Percentiles rank a stretch among this genome's conserved stretches.
These are phyloP conservation scores for Gardenia jasminoides DNA, from an alignment of 257 asterid species.

Conservation along the genomic window DNA sequence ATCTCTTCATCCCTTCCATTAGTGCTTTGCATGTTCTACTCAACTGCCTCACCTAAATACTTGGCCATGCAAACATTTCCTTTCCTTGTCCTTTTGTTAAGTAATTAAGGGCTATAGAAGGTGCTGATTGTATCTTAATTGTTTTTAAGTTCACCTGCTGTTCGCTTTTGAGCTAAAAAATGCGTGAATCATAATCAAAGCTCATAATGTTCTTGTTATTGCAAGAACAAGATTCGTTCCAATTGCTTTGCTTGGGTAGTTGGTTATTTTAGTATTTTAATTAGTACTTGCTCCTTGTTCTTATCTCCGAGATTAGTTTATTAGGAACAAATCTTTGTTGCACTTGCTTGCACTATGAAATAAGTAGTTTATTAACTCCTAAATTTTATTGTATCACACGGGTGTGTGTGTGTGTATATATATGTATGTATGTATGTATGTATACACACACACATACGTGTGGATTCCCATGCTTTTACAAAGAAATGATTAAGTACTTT, in stretches of 20 bases:
- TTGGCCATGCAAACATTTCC: neutral
- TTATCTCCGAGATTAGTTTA: neutral
- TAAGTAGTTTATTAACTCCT: no score
- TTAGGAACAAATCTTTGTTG: no score
- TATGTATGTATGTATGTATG: no score
- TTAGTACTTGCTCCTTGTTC: neutral
- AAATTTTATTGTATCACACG: no score
- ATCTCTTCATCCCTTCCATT: conserved; percentile 8
- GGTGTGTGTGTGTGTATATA: no score
- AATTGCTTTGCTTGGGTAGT: neutral
- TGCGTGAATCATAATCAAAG: neutral
- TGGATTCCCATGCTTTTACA: no score
- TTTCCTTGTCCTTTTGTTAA: neutral
- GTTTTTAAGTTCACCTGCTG: neutral
- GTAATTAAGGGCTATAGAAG: neutral
- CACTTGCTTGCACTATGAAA: no score
- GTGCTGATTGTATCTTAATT: neutral
- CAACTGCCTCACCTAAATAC: conserved; percentile 33
- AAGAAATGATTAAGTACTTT: no score
- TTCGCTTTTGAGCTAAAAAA: neutral
- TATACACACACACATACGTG: no score
- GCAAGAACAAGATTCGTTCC: neutral
- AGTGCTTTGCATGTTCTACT: conserved; percentile 27
- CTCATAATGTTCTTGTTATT: neutral
- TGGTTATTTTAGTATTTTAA: neutral